phyloP scores from a whole-genome alignment of 164 flowering plant genomes.

The Dillenia suffruticosa region DNA sequence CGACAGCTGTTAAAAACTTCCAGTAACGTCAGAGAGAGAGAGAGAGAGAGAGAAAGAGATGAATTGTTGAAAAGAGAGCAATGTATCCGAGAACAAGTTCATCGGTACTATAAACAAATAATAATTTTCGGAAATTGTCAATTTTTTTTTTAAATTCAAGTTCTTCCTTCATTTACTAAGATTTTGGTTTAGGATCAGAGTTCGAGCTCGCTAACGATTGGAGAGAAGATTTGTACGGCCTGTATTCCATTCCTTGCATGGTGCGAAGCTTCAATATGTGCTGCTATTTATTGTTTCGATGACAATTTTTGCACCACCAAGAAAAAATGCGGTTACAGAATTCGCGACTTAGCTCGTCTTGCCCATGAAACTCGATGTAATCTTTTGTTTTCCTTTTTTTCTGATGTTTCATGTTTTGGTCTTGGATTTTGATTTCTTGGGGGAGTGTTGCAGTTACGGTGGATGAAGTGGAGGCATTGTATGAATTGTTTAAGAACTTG shows the following conservation, averaged over 20 bases:
- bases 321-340: slow-evolving; percentile 2
- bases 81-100: too few relatives aligned
- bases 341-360: slow-evolving; percentile 30
- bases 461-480: slow-evolving; percentile 61
- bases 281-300: slow-evolving; percentile 30
- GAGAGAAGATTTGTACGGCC: slow-evolving; percentile 43
- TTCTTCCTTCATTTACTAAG: too few relatives aligned
- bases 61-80: too few relatives aligned
- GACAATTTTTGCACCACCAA: neutral
- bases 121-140: too few relatives aligned
- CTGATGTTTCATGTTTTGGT: neutral
- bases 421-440: neutral
- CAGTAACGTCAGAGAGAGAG: too few relatives aligned
- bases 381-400: neutral
- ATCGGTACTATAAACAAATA: too few relatives aligned
- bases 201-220: slow-evolving; percentile 34
- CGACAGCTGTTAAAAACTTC: too few relatives aligned
- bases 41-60: too few relatives aligned
- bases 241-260: slow-evolving; percentile 37
- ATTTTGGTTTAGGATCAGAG: slow-evolving; percentile 24
- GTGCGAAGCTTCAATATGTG: slow-evolving; percentile 23
- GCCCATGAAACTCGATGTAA: slow-evolving; percentile 46
- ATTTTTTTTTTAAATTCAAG: too few relatives aligned
- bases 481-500: slow-evolving; percentile 50
- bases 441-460: slow-evolving; percentile 40